These are phyloP conservation scores for Fusarium luffae DNA, from an alignment of 2,329 filamentous ascomycete genomes.

Conservation along the genomic window DNA sequence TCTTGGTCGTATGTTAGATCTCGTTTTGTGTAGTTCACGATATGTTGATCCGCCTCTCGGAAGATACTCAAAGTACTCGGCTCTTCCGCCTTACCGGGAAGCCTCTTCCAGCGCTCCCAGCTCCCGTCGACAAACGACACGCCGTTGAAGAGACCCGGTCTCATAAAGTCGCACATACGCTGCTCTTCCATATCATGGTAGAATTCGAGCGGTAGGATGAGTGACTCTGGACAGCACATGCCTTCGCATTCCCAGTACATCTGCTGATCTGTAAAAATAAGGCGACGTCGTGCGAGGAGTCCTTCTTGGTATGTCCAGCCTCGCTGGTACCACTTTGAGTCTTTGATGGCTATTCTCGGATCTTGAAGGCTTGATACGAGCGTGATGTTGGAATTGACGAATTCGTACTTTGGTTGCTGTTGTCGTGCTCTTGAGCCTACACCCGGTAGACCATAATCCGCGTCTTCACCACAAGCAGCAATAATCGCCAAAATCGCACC, in stretches of 20 bases:
- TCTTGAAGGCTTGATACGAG: constrained; percentile 50
- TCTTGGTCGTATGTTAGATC: constrained; percentile 48
- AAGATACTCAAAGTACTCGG: constrained; percentile 52
- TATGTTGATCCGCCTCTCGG: constrained; percentile 50
- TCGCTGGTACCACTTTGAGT: constrained; percentile 50
- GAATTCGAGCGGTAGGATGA: constrained; percentile 48
- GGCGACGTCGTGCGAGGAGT: constrained; percentile 50
- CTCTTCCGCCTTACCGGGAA: constrained; percentile 45
- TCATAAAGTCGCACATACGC: constrained; percentile 52
- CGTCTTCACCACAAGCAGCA: constrained; percentile 51
- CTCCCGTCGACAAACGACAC: constrained; percentile 51
- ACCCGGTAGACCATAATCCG: constrained; percentile 51
- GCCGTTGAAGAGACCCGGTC: constrained; percentile 50
- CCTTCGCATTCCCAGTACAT: constrained; percentile 55
- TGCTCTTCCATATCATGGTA: constrained; percentile 50
- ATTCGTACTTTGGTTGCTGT: constrained; percentile 49
- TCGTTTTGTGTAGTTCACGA: constrained; percentile 48
- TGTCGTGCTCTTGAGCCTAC: constrained; percentile 45
- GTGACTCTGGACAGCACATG: constrained; percentile 52
- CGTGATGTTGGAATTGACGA: constrained; percentile 47
- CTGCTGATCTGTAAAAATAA: constrained; percentile 54
- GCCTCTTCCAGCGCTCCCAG: constrained; percentile 51
- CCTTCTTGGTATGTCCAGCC: constrained; percentile 57
- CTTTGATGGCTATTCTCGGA: constrained; percentile 46
- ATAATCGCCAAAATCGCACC: constrained; percentile 53